Base-by-base conservation (phyloP, 495 filamentous ascomycete species). In the Tuber aestivum region DNA sequence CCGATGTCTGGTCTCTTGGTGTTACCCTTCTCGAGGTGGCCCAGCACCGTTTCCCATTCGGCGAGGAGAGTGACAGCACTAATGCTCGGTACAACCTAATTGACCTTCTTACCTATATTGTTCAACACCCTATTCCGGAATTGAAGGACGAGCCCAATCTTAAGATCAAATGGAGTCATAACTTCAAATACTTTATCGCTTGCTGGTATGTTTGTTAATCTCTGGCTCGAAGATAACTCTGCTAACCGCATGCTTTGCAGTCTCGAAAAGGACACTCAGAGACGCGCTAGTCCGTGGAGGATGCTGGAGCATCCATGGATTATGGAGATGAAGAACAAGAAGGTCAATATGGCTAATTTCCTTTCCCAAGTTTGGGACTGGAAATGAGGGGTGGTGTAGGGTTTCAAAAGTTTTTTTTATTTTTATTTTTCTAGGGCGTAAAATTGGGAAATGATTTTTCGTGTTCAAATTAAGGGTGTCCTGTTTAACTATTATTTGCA, bases 271-370 rank as follows among this genome's bases (percentile, higher is more conserved):
- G 94, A 99, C 82, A 90, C 91, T 40, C 86, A 86, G 75, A 90
- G 94, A 82, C 89, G 95, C 78, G 96, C 94, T 45, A 94, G 91
- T 71, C 95, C 95, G 48, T 98, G 96, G 95, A 92, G 94, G 77
- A 98, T 99, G 95, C 90, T 97, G 78, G 96, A 98, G 79, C 96
- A 99, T 87, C 95, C 95, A 12, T 99, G 95, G 95, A 95, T 99
- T 89, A 85, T 92, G 74, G 95, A 97, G 81, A 97, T 97, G 93
- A 91, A 90, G 79, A 88, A 89, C 72, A 98, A 97, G 87, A 92
- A 94, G 82, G 96, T 98, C 81, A 97, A 97, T 83, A 98, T 99
- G 94, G 90, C 90, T 69, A 90, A 92, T 82, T 99, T 97, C 85
- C 86, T 99, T 73, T 88, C 88, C 72, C 91, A 95, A 79, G 95